Percentiles rank a stretch among this genome's conserved stretches.
These are phyloP conservation scores for Cucurbitaria berberidis DNA, from an alignment of 2,329 filamentous ascomycete genomes.

Conservation along the genomic window DNA sequence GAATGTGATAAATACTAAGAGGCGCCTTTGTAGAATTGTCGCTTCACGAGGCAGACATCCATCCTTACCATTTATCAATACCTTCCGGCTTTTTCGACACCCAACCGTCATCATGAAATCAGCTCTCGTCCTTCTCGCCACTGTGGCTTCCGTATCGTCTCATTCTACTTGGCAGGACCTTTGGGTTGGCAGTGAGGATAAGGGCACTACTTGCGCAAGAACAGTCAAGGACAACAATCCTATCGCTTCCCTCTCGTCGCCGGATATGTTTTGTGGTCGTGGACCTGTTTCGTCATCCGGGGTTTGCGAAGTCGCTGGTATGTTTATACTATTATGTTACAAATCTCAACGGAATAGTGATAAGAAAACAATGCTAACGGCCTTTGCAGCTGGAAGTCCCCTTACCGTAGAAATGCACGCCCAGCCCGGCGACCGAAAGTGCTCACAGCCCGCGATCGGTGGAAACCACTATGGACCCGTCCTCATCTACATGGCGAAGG, in stretches of 20 bases:
- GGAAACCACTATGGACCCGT: constrained; percentile 49
- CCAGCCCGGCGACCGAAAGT: constrained; percentile 41
- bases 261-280: constrained; percentile 48
- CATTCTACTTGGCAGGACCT: constrained; percentile 49
- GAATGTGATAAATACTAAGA: constrained; percentile 18
- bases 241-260: constrained; percentile 34
- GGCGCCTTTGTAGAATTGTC: background rate
- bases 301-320: constrained; percentile 46
- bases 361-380: constrained; percentile 12
- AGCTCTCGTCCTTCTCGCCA: constrained; percentile 38
- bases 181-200: constrained; percentile 46
- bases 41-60: constrained; percentile 5
- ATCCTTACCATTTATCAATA: constrained; percentile 5
- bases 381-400: constrained; percentile 33
- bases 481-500: constrained; percentile 49
- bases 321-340: background rate
- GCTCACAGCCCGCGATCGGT: constrained; percentile 44
- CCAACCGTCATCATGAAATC: constrained; percentile 39
- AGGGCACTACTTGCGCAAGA: constrained; percentile 36
- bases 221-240: constrained; percentile 47
- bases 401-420: constrained; percentile 49
- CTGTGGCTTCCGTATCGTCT: constrained; percentile 43
- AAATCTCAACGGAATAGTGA: background rate
- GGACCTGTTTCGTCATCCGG: constrained; percentile 30
- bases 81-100: constrained; percentile 6